These are phyloP conservation scores for Paracoccidioides lutzii DNA, from an alignment of 2,329 filamentous ascomycete genomes.

Conservation along the genomic window DNA sequence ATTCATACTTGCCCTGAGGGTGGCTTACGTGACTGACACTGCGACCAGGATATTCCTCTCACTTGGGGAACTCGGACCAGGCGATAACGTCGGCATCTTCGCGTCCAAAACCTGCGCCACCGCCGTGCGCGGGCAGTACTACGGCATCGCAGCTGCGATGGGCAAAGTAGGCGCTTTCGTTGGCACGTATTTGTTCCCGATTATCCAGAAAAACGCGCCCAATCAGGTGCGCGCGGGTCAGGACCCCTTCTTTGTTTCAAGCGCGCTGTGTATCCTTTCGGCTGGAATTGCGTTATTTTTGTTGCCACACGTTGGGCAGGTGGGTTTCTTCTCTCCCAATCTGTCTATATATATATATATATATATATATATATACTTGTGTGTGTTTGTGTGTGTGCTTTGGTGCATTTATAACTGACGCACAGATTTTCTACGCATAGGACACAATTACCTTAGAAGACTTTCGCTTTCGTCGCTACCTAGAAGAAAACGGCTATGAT, in stretches of 20 bases:
- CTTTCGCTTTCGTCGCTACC: slow-evolving; percentile 56
- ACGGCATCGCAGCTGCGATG: slow-evolving; percentile 38
- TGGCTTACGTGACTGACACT: neutral
- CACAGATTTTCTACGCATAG: slow-evolving; percentile 25
- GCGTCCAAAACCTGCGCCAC: slow-evolving; percentile 83
- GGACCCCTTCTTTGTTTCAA: slow-evolving; percentile 82
- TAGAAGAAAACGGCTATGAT: slow-evolving; percentile 66
- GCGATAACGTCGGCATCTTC: slow-evolving; percentile 80
- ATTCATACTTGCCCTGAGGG: neutral
- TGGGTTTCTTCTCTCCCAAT: slow-evolving; percentile 11
- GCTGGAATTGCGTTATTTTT: slow-evolving; percentile 53
- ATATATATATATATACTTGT: neutral
- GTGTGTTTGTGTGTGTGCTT: neutral
- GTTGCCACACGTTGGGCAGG: slow-evolving; percentile 59
- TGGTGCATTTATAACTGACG: slow-evolving; percentile 13
- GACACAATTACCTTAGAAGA: slow-evolving; percentile 77
- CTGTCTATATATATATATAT: neutral
- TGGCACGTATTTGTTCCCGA: slow-evolving; percentile 68
- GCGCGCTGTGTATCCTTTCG: slow-evolving; percentile 61
- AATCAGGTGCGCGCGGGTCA: slow-evolving; percentile 51
- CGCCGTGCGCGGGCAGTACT: slow-evolving; percentile 67
- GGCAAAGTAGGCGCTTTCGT: slow-evolving; percentile 56
- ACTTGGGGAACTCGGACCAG: slow-evolving; percentile 69
- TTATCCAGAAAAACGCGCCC: slow-evolving; percentile 48
- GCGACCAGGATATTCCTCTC: slow-evolving; percentile 51